Evolutionary conservation across 2,329 filamentous ascomycete genomes (phyloP).

Genomic region (Fusarium sp.): DNA sequence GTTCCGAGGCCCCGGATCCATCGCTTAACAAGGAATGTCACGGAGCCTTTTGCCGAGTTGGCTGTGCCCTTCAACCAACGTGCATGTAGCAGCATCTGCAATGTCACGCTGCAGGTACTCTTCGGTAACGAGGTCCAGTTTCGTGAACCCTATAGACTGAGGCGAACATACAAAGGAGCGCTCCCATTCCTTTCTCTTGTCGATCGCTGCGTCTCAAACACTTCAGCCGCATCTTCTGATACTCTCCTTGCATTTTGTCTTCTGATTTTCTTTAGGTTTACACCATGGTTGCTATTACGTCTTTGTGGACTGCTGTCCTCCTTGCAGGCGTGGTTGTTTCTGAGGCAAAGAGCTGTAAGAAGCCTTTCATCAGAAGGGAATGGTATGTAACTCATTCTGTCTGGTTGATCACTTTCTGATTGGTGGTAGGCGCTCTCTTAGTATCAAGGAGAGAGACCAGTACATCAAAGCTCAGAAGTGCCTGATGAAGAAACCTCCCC

Average conservation of each 20-base stretch:
- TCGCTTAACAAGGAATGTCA: neutral
- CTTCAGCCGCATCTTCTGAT: neutral
- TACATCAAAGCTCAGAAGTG: conserved; percentile 34
- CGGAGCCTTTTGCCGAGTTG: too few relatives aligned
- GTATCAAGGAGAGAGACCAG: conserved; percentile 1
- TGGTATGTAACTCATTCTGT: neutral
- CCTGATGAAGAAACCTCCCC: conserved; percentile 15
- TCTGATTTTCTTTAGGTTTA: neutral
- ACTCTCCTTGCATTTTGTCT: neutral
- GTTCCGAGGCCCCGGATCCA: conserved; percentile 1
- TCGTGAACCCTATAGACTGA: neutral
- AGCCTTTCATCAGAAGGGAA: conserved; percentile 20
- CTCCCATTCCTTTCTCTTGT: neutral
- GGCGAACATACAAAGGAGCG: neutral
- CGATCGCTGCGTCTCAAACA: neutral
- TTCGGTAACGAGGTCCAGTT: neutral
- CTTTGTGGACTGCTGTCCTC: conserved; percentile 9
- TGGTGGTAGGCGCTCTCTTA: conserved; percentile 6
- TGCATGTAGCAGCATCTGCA: neutral
- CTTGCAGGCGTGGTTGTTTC: conserved; percentile 1
- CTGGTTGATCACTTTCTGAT: accelerated
- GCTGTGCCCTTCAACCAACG: neutral
- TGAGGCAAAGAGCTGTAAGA: conserved; percentile 7
- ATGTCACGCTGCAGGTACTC: neutral
- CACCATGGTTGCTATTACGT: conserved; percentile 8